Evolutionary conservation across 257 asterid species (phyloP).

Genomic region (Cruciata laevipes): DNA sequence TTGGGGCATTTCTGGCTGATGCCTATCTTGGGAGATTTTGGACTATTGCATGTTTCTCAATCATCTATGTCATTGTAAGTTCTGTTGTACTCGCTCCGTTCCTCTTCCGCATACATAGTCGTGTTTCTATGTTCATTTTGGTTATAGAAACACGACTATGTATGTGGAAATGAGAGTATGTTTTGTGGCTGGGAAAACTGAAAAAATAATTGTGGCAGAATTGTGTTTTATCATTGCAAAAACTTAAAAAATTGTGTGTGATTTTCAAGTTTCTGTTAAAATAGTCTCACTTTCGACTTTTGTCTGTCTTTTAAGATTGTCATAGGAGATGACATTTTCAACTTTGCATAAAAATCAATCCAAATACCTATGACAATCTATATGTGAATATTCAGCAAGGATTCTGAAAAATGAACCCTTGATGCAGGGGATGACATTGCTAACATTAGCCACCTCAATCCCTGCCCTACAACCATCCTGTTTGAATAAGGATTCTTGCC

Average conservation of each 20-base stretch:
- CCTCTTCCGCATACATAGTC: not conserved
- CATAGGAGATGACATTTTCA: too few relatives aligned
- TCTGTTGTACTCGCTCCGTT: not conserved
- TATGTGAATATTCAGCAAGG: not conserved
- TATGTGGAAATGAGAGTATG: not conserved
- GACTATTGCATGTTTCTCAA: constrained; percentile 63
- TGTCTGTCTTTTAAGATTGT: too few relatives aligned
- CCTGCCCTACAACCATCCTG: constrained; percentile 49
- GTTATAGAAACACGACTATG: not conserved
- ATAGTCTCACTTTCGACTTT: too few relatives aligned
- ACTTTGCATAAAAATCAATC: too few relatives aligned
- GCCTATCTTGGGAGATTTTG: constrained; percentile 68
- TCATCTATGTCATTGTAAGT: constrained; percentile 57
- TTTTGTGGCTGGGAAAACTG: not conserved
- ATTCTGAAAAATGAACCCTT: not conserved
- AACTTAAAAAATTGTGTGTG: not conserved
- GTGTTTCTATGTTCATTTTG: not conserved
- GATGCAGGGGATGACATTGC: constrained; percentile 56
- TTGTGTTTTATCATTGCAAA: not conserved
- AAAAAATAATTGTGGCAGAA: too few relatives aligned
- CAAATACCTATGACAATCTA: not conserved
- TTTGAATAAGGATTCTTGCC: constrained; percentile 34
- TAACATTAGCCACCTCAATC: constrained; percentile 57
- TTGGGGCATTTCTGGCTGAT: constrained; percentile 76
- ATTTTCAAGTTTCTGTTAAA: too few relatives aligned